A percentile compares a stretch with the other conserved stretches of the same genome.
Evolutionary conservation across 2,329 filamentous ascomycete genomes (phyloP).

Genomic region (Colletotrichum lini): DNA sequence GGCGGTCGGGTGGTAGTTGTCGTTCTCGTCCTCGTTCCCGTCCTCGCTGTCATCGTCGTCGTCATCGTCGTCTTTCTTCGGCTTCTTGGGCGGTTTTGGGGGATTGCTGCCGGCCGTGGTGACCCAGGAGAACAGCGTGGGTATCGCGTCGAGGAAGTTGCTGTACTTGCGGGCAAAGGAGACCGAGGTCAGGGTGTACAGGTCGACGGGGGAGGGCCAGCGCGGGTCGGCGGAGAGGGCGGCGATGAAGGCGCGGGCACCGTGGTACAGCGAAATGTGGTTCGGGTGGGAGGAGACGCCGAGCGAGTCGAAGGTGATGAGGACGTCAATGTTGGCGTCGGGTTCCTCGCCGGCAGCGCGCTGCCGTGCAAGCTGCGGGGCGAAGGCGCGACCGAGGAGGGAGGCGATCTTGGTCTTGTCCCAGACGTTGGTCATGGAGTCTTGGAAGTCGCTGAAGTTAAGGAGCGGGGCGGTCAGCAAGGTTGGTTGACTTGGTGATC

Average conservation of each 20-base stretch:
- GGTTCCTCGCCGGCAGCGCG: slow-evolving; percentile 54
- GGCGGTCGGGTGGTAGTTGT: slow-evolving; percentile 66
- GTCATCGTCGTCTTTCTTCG: slow-evolving; percentile 42
- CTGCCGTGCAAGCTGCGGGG: slow-evolving; percentile 69
- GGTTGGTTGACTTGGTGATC: slow-evolving; percentile 1
- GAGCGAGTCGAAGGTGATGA: slow-evolving; percentile 89
- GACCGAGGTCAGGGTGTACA: slow-evolving; percentile 88
- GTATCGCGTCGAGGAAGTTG: slow-evolving; percentile 80
- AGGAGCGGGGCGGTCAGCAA: slow-evolving; percentile 12
- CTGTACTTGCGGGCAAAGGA: slow-evolving; percentile 85
- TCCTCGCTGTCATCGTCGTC: slow-evolving; percentile 53
- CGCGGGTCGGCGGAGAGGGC: slow-evolving; percentile 74
- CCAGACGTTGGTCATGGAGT: slow-evolving; percentile 90
- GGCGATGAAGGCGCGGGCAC: slow-evolving; percentile 80
- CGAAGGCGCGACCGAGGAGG: slow-evolving; percentile 81
- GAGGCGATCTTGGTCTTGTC: slow-evolving; percentile 77
- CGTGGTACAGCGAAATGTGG: slow-evolving; percentile 90
- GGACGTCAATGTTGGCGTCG: slow-evolving; percentile 77
- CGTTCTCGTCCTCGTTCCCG: slow-evolving; percentile 44
- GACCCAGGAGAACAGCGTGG: slow-evolving; percentile 74
- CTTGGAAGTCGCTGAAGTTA: slow-evolving; percentile 77
- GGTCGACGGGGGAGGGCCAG: slow-evolving; percentile 80
- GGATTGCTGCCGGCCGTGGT: slow-evolving; percentile 52
- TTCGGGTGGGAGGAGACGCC: slow-evolving; percentile 94
- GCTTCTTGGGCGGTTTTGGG: slow-evolving; percentile 28